phyloP scores from a whole-genome alignment of 164 flowering plant species.

The Aristolochia fimbriata region DNA sequence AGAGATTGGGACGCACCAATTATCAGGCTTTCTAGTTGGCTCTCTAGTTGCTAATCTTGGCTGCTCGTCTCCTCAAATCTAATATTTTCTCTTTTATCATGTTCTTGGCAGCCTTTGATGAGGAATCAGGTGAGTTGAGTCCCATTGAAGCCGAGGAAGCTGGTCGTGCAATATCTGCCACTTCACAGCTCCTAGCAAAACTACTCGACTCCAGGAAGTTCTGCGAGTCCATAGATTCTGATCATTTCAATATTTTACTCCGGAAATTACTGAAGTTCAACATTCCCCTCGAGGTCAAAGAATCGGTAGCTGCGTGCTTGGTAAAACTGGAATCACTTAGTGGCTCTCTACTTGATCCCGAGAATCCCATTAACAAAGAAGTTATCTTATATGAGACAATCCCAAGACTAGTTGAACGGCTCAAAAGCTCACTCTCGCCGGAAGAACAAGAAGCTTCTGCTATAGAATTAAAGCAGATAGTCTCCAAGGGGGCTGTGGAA shows the following conservation, averaged over 20 bases:
- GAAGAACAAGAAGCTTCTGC: constrained; percentile 65
- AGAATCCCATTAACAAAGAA: constrained; percentile 49
- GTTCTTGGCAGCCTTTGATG: constrained; percentile 25
- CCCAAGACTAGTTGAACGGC: constrained; percentile 63
- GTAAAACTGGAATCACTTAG: constrained; percentile 44
- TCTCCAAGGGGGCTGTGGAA: constrained; percentile 53
- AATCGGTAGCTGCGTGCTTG: constrained; percentile 72
- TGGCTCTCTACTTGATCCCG: constrained; percentile 18
- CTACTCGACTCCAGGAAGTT: constrained; percentile 46
- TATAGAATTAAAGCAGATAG: constrained; percentile 54
- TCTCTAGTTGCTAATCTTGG: too few relatives aligned
- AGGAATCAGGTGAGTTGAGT: constrained; percentile 30
- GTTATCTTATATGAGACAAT: constrained; percentile 60
- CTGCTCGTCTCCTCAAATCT: not conserved
- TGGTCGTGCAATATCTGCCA: constrained; percentile 60
- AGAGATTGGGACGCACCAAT: too few relatives aligned
- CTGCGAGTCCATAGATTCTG: constrained; percentile 21
- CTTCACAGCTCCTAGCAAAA: constrained; percentile 55
- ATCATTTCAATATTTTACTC: constrained; percentile 32
- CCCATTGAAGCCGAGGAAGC: constrained; percentile 60
- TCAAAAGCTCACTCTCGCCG: constrained; percentile 28
- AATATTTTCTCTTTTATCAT: not conserved
- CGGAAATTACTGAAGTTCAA: constrained; percentile 40
- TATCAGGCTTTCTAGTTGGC: too few relatives aligned
- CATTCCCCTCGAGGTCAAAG: constrained; percentile 56